phyloP scores from a whole-genome alignment of 163 green algal species.

The Scenedesmus sp. region DNA sequence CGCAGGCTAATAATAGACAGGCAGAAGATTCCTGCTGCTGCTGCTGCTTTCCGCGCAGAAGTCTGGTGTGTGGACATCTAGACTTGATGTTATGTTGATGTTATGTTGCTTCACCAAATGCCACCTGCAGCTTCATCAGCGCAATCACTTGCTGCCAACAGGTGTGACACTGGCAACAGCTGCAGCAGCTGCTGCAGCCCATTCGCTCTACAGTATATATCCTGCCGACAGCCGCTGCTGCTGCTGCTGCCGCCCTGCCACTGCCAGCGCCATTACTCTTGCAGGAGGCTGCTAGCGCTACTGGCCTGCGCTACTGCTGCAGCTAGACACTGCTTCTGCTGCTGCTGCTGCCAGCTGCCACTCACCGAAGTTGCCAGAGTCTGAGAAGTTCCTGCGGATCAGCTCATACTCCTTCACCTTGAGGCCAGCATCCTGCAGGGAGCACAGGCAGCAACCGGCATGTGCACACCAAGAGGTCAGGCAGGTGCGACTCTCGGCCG shows the following conservation, averaged over 20 bases:
- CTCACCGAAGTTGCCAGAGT: slow-evolving; percentile 95
- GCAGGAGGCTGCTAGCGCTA: neutral
- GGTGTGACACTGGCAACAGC: too few relatives aligned
- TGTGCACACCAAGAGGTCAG: neutral
- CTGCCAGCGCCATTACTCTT: neutral
- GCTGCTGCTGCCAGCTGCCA: neutral
- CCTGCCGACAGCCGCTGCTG: neutral
- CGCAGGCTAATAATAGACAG: neutral
- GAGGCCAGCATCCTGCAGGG: slow-evolving; percentile 92
- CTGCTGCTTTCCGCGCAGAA: neutral
- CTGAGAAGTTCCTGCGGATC: slow-evolving; percentile 96
- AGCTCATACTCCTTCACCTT: slow-evolving; percentile 99
- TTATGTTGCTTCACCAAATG: too few relatives aligned
- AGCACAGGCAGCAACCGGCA: neutral
- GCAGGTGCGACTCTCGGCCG: neutral
- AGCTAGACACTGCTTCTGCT: neutral
- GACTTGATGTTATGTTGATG: too few relatives aligned
- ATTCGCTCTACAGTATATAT: neutral
- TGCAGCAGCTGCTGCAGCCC: neutral
- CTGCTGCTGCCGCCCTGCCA: neutral
- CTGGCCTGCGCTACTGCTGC: neutral
- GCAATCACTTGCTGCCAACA: too few relatives aligned
- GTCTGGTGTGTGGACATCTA: too few relatives aligned
- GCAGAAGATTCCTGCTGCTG: neutral
- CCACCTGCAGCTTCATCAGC: too few relatives aligned